Evolutionary conservation across 345 rosid species (phyloP).

Genomic region (Lepidium africanum): DNA sequence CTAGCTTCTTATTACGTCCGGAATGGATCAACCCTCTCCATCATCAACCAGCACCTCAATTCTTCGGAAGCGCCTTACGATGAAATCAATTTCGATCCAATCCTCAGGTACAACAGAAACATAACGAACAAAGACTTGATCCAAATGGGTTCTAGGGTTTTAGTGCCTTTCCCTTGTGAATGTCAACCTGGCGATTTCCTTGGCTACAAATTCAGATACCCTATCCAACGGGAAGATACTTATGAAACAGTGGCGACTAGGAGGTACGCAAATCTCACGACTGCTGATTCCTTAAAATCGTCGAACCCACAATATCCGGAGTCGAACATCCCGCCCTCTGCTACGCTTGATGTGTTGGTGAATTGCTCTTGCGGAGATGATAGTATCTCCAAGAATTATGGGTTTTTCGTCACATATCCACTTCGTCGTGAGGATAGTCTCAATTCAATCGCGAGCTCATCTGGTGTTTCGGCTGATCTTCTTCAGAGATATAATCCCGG

Average conservation of each 20-base stretch:
- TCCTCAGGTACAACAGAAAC: conserved; percentile 31
- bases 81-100: conserved; percentile 4
- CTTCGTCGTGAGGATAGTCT: conserved; percentile 46
- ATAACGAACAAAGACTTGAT: conserved; percentile 38
- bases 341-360: conserved; percentile 46
- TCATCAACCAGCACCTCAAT: conserved; percentile 32
- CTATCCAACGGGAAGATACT: conserved; percentile 16
- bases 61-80: conserved; percentile 8
- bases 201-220: conserved; percentile 43
- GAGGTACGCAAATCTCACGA: conserved; percentile 45
- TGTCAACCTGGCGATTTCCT: conserved; percentile 44
- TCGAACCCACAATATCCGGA: conserved; percentile 26
- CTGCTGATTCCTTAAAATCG: conserved; percentile 21
- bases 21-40: conserved; percentile 30
- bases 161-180: conserved; percentile 64
- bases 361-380: conserved; percentile 69
- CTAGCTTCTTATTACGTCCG: conserved; percentile 48
- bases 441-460: conserved; percentile 29
- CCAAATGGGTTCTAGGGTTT: conserved; percentile 23
- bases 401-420: conserved; percentile 64
- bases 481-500: conserved; percentile 51
- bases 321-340: conserved; percentile 31
- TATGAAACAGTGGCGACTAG: conserved; percentile 22
- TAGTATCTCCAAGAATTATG: conserved; percentile 40
- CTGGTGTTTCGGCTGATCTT: conserved; percentile 30